Conservation (phyloP, 208 protist genomes). For the Spongospora subterranea region DNA sequence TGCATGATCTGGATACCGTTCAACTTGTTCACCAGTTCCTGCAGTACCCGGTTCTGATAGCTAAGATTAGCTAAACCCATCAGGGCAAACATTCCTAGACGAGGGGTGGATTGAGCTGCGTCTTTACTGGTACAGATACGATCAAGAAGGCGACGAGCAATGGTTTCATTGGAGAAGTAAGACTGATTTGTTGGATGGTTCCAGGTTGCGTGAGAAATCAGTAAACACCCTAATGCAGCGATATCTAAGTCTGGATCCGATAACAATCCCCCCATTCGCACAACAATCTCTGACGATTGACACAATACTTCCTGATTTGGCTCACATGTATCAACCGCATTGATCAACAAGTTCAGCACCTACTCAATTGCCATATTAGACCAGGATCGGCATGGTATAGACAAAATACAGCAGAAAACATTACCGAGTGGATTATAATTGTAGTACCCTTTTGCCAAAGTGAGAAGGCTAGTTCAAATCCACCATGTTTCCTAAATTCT, state of each 20-base stretch:
- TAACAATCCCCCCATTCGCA: neutral
- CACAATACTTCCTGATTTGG: constrained; percentile 2
- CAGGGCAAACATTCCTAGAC: neutral
- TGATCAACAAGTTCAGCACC: constrained; percentile 5
- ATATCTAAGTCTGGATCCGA: neutral
- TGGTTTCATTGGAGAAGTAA: neutral
- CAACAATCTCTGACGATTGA: neutral
- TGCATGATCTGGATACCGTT: neutral
- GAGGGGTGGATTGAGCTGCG: neutral
- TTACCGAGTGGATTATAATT: neutral
- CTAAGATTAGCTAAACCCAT: constrained; percentile 11
- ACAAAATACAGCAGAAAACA: too few relatives aligned
- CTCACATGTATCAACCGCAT: constrained; percentile 41
- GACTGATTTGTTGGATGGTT: constrained; percentile 31
- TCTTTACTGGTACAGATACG: neutral
- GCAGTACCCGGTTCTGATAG: constrained; percentile 10
- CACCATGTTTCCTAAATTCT: constrained; percentile 4
- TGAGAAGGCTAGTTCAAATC: constrained; percentile 6
- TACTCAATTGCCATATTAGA: neutral
- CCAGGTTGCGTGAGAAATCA: constrained; percentile 38
- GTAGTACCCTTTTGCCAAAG: neutral
- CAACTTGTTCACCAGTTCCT: neutral
- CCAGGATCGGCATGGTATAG: too few relatives aligned
- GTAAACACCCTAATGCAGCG: neutral
- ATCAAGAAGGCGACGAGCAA: neutral